Evolutionary conservation across 352 stramenopile genomes (phyloP), one percentile per base, ranked within the genome.

Genomic region (Hyphochytrium catenoides): DNA sequence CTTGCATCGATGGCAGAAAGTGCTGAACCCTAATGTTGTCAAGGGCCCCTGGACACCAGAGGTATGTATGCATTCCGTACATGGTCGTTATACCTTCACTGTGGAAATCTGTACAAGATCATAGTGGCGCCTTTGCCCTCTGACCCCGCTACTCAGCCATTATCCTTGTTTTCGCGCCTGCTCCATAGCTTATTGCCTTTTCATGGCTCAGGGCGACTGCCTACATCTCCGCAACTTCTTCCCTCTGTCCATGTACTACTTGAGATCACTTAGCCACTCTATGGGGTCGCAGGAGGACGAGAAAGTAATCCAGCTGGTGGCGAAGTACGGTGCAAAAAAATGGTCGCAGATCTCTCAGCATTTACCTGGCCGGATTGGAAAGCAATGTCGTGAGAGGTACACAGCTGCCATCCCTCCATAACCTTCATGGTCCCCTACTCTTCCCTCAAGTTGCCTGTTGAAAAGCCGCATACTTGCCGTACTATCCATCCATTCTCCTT

Each of bases 1-100:
- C 46, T 57, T 95, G 27, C 84, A 95, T 44, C 74, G 87, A n/a
- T 97, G 84, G 85, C 88, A 95, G 48, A 86, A 86, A 41, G 68
- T 86, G 32, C 63, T 86, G 26, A 86, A 86, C 42, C 71, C 71
- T 0, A 69, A 69, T 12, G 43, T 83, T 24, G 69, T 86, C 48
- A 84, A 84, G 31, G 66, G 67, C 1, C 64, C 66, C 1, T 84
- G 69, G 69, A 79, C 69, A 3, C 52, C 66, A 12, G 69, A 84
- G 49, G 50, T 57, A 34, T 1, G 30, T 8, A 8, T 15, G 15
- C 26, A 14, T 28, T 30, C 26, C 12, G 15, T 30, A 17, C 8
- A 39, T 15, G 14, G 8, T 29, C 21, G 8, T 31, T n/a, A 7
- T 21, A 31, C 21, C 8, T 30, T 14, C 15, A 9, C 4, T 3